These are phyloP conservation scores for Vigna hirtella DNA, from an alignment of 306 rosid genomes.

Conservation along the genomic window DNA sequence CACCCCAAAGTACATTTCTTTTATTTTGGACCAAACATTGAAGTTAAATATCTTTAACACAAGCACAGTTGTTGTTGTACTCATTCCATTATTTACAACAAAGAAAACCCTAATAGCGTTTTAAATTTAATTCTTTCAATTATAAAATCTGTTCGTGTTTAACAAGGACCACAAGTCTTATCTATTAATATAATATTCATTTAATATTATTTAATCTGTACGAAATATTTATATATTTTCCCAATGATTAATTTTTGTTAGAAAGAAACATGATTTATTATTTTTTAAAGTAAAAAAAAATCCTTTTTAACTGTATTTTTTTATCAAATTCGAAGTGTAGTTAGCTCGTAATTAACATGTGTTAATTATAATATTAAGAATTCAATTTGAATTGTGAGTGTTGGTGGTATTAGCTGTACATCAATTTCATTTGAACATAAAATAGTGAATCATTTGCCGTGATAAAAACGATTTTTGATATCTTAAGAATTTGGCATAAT, in stretches of 20 bases:
- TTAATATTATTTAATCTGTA: no score
- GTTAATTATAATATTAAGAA: not conserved
- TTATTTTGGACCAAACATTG: not conserved
- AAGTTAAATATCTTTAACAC: not conserved
- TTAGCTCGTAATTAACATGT: not conserved
- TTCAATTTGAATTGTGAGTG: slow-evolving; percentile 7
- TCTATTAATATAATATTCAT: no score
- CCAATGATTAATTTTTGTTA: no score
- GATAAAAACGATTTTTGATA: not conserved
- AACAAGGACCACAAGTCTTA: no score
- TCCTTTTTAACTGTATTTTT: no score
- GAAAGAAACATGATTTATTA: no score
- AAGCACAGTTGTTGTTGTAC: not conserved
- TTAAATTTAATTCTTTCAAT: not conserved
- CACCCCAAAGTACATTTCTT: not conserved
- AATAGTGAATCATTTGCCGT: not conserved
- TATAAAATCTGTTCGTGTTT: not conserved
- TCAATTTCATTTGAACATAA: not conserved
- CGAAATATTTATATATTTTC: no score
- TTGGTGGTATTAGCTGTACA: not conserved
- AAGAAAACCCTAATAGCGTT: not conserved
- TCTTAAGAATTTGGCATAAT: not conserved
- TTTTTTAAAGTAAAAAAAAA: no score
- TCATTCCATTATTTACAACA: no score
- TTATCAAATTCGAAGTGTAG: no score